Evolutionary conservation across 2,329 filamentous ascomycete genomes (phyloP).

Genomic region (Triangularia verruculosa): DNA sequence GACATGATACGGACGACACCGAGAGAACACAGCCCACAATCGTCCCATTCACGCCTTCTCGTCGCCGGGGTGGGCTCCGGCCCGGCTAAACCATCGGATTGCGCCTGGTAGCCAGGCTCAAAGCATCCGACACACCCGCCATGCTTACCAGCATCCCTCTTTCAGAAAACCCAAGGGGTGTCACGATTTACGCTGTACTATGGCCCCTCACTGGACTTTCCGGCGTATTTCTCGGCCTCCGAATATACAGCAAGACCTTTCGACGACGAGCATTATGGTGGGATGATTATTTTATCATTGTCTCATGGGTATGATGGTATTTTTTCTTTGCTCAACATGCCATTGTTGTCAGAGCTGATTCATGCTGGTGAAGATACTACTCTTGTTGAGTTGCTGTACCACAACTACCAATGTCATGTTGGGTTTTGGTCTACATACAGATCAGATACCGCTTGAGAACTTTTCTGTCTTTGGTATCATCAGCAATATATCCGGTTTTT

Average conservation of each 20-base stretch:
- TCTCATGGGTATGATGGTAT: conserved; percentile 27
- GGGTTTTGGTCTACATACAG: conserved; percentile 21
- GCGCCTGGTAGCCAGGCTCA: neutral
- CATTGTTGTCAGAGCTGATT: neutral
- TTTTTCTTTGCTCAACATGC: neutral
- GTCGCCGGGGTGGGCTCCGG: neutral
- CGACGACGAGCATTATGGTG: conserved; percentile 31
- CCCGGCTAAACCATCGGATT: conserved; percentile 1
- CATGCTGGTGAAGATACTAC: conserved; percentile 13
- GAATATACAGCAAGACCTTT: conserved; percentile 28
- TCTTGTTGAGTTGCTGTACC: conserved; percentile 17
- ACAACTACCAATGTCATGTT: conserved; percentile 21
- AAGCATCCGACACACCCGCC: neutral
- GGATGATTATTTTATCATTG: conserved; percentile 33
- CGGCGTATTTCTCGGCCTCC: conserved; percentile 19
- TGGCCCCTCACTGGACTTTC: conserved; percentile 17
- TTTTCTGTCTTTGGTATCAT: conserved; percentile 14
- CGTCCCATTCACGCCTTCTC: neutral
- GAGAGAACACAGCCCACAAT: neutral
- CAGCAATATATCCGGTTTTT: conserved; percentile 27
- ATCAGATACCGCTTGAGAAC: conserved; percentile 22
- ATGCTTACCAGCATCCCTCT: conserved; percentile 18
- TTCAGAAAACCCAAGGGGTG: conserved; percentile 16
- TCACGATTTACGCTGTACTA: conserved; percentile 11
- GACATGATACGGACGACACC: neutral